Evolutionary conservation across 345 rosid species (phyloP).

Genomic region (Linum lewisii): DNA sequence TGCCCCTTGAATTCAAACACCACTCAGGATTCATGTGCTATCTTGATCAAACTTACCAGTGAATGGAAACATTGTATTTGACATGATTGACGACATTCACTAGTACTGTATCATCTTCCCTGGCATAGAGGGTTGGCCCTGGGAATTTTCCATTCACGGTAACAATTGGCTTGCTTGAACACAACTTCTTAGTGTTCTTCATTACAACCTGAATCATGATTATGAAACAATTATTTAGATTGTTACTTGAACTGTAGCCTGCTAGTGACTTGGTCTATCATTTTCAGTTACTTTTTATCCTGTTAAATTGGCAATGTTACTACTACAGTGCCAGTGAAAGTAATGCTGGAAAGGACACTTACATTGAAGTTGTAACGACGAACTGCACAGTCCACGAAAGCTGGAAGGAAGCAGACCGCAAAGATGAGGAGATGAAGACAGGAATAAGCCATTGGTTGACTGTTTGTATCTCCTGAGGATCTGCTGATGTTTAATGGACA

Average conservation of each 20-base stretch:
- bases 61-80: conserved; percentile 3
- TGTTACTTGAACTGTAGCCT: background rate
- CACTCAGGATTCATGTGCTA: background rate
- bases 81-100: conserved; percentile 2
- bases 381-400: background rate
- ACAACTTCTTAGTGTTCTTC: background rate
- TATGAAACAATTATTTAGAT: too few species aligned
- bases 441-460: background rate
- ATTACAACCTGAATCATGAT: background rate
- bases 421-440: background rate
- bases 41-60: background rate
- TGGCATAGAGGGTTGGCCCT: background rate
- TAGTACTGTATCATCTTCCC: background rate
- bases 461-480: too few species aligned
- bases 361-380: background rate
- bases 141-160: too few species aligned
- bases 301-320: too few species aligned
- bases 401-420: background rate
- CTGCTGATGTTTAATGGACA: too few species aligned
- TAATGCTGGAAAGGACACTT: background rate
- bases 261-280: background rate
- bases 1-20: too few species aligned
- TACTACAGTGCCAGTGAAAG: background rate
- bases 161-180: background rate
- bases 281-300: conserved; percentile 1